Percentiles rank a stretch among this genome's conserved stretches.
phyloP scores from a whole-genome alignment of 2,329 filamentous ascomycete genomes.

The Neophaeococcomyces mojaviensis region DNA sequence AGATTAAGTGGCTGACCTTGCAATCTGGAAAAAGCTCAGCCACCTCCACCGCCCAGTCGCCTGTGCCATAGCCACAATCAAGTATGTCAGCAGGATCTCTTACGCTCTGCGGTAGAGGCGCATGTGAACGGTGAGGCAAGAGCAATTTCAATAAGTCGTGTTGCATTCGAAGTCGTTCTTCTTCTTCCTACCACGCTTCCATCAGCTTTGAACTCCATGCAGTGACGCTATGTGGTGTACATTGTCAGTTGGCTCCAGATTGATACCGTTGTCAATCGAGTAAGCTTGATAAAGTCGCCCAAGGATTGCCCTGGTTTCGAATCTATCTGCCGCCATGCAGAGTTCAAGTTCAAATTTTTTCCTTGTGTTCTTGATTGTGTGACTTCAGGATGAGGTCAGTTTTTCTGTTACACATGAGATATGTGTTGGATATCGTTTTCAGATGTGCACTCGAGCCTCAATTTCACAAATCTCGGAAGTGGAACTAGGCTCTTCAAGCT shows the following conservation, averaged over 20 bases:
- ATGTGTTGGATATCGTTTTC: too few relatives aligned
- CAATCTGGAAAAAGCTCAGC: conserved; percentile 55
- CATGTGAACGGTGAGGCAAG: neutral
- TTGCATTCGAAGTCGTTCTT: neutral
- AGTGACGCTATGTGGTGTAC: neutral
- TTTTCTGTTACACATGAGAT: too few relatives aligned
- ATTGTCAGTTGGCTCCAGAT: conserved; percentile 1
- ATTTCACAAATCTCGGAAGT: too few relatives aligned
- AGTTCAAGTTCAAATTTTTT: too few relatives aligned
- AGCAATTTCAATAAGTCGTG: neutral
- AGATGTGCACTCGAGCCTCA: too few relatives aligned
- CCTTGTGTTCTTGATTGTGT: too few relatives aligned
- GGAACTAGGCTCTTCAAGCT: too few relatives aligned
- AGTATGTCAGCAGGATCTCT: conserved; percentile 33
- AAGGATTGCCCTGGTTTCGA: neutral
- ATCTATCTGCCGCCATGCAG: too few relatives aligned
- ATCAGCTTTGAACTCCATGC: too few relatives aligned
- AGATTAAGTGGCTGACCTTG: neutral
- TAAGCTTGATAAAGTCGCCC: conserved; percentile 3
- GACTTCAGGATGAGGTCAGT: too few relatives aligned
- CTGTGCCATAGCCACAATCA: conserved; percentile 74
- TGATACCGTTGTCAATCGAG: neutral
- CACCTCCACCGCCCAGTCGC: conserved; percentile 85
- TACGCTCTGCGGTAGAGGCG: neutral
- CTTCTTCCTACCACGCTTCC: neutral